Evolutionary conservation across 2,329 filamentous ascomycete species (phyloP).

Genomic region (Colletotrichum incanum): DNA sequence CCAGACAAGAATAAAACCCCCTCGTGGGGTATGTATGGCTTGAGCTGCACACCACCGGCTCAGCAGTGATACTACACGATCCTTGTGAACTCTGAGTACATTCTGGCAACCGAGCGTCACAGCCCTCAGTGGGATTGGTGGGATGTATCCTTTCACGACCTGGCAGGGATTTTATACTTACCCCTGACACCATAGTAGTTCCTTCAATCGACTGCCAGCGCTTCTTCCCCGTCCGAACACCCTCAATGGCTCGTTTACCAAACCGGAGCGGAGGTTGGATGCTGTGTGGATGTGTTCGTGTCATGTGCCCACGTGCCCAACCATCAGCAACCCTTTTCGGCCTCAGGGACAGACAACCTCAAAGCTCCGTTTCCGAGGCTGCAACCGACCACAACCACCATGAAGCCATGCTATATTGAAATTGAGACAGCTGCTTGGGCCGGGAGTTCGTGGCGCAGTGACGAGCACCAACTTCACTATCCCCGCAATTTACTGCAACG

Average conservation of each 20-base stretch:
- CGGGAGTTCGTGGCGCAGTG: neutral
- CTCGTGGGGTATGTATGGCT: no score
- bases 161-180: no score
- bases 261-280: slow-evolving; percentile 10
- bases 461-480: neutral
- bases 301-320: slow-evolving; percentile 20
- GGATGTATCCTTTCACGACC: no score
- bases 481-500: slow-evolving; percentile 24
- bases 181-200: neutral
- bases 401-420: neutral
- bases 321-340: slow-evolving; percentile 18
- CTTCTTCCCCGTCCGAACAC: slow-evolving; percentile 5
- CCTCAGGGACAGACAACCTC: neutral
- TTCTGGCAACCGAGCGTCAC: no score
- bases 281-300: neutral
- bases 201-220: slow-evolving; percentile 27
- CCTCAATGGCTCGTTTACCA: slow-evolving; percentile 9
- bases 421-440: neutral
- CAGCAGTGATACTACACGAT: no score
- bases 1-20: no score
- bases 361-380: slow-evolving; percentile 24
- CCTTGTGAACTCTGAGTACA: no score
- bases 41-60: no score
- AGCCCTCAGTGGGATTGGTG: no score
- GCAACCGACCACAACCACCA: neutral